Conservation (phyloP, 148 eudicot genomes). For the Rhododendron mucronatum region DNA sequence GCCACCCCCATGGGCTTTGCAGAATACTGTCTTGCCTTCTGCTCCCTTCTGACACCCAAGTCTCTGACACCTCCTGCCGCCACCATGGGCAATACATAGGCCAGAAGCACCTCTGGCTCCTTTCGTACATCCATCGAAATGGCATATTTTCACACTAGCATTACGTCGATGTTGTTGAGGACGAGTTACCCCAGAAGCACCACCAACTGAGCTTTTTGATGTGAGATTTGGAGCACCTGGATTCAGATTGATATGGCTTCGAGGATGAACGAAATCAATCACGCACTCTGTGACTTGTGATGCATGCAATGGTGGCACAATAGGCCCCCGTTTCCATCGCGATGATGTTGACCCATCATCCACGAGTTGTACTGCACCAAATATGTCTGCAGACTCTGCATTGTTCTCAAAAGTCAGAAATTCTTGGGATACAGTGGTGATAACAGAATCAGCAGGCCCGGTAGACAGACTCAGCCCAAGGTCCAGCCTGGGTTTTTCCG, state of each 20-base stretch:
- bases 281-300: constrained; percentile 9
- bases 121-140: constrained; percentile 47
- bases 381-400: constrained; percentile 7
- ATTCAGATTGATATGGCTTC: neutral
- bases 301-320: constrained; percentile 27
- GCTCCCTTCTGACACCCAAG: constrained; percentile 72
- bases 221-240: constrained; percentile 12
- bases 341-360: constrained; percentile 82
- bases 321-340: constrained; percentile 45
- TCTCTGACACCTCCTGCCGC: constrained; percentile 64
- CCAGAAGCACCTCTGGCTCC: constrained; percentile 84
- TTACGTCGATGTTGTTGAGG: constrained; percentile 29
- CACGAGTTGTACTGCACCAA: constrained; percentile 30
- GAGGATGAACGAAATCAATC: neutral
- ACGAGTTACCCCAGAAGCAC: constrained; percentile 9
- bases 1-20: constrained; percentile 84
- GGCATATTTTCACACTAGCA: constrained; percentile 45
- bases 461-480: constrained; percentile 64
- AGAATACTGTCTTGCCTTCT: constrained; percentile 65
- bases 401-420: constrained; percentile 25
- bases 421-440: constrained; percentile 39
- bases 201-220: constrained; percentile 17
- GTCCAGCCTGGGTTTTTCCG: constrained; percentile 30
- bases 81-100: constrained; percentile 70
- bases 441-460: constrained; percentile 47